Evolutionary conservation across 2,329 filamentous ascomycete species (phyloP).

Genomic region (Neonectria coccinea): DNA sequence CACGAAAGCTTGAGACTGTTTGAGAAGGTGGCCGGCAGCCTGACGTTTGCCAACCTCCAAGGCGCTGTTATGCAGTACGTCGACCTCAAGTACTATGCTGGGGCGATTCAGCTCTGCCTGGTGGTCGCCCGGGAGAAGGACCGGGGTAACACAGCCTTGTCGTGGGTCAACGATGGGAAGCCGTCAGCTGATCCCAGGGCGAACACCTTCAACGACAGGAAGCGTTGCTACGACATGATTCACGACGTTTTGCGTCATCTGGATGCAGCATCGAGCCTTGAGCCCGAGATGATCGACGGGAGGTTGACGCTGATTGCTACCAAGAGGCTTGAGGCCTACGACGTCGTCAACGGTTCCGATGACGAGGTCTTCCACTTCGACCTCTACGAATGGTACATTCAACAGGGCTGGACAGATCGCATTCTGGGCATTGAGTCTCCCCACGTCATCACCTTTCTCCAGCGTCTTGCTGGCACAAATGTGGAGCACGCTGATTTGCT

Average conservation of each 20-base stretch:
- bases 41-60: conserved; percentile 84
- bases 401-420: conserved; percentile 84
- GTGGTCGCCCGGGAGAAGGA: conserved; percentile 87
- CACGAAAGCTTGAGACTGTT: conserved; percentile 92
- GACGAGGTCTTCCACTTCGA: conserved; percentile 97
- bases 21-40: conserved; percentile 84
- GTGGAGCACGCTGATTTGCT: conserved; percentile 87
- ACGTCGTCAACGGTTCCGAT: conserved; percentile 85
- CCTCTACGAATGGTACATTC: conserved; percentile 98
- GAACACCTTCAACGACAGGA: conserved; percentile 75
- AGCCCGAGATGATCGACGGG: conserved; percentile 82
- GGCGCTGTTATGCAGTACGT: conserved; percentile 84
- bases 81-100: conserved; percentile 87
- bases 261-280: conserved; percentile 75
- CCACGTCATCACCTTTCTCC: conserved; percentile 87
- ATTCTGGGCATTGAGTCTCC: conserved; percentile 86
- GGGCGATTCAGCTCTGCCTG: conserved; percentile 88
- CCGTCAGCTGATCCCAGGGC: conserved; percentile 77
- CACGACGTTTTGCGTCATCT: conserved; percentile 83
- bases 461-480: conserved; percentile 78
- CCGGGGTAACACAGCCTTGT: conserved; percentile 84
- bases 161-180: conserved; percentile 88
- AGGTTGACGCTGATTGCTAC: conserved; percentile 80
- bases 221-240: conserved; percentile 86
- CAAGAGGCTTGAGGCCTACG: conserved; percentile 88